Base-by-base conservation (phyloP, 208 protist genomes). In the Giardia muris region DNA sequence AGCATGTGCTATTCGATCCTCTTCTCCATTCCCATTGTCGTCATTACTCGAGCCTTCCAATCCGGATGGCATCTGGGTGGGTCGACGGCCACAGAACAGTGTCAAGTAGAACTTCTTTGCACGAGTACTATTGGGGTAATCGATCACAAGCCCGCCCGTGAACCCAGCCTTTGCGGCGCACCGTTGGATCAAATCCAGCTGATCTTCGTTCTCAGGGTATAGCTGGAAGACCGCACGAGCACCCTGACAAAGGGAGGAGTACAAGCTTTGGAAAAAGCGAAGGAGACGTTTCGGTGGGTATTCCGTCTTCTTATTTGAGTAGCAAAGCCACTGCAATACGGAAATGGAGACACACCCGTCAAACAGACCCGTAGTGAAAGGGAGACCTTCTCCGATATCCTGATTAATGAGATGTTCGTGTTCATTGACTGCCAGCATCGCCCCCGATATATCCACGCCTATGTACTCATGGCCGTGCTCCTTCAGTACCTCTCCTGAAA, bases 241-340 rank as follows among this genome's bases (percentile, higher is more conserved):
- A 30, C 96, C 96, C 87, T 95, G 95, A 46, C 95, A 92, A 22
- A 99, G 96, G n/a, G 95, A 95, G 57, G 96, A 96, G 95, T 99
- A 99, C 22, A 99, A 95, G 43, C 96, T 97, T 76, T 96, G 95
- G 94, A 99, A 99, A 92, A 99, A 97, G 0, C 94, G 94, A 87
- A 95, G 94, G 39, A 99, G 94, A 39, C 98, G 96, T 88, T 95
- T 95, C 87, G 96, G 94, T 0, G 98, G 98, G 0, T 98, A 96
- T 92, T 98, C 95, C 39, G 94, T 94, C 46, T 92, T 95, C 86
- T 96, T 96, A 93, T 99, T 97, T 48, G 97, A 97, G 94, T 99
- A 98, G 94, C 97, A 99, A 3, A 99, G 95, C 98, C 98, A 99
- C 94, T 99, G 98, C 43, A 99, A 87, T 0, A 97, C 98, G 42